Evolutionary conservation across 169 alveolate species (phyloP), one percentile per base, ranked within the genome.

Genomic region (Besnoitia besnoiti): DNA sequence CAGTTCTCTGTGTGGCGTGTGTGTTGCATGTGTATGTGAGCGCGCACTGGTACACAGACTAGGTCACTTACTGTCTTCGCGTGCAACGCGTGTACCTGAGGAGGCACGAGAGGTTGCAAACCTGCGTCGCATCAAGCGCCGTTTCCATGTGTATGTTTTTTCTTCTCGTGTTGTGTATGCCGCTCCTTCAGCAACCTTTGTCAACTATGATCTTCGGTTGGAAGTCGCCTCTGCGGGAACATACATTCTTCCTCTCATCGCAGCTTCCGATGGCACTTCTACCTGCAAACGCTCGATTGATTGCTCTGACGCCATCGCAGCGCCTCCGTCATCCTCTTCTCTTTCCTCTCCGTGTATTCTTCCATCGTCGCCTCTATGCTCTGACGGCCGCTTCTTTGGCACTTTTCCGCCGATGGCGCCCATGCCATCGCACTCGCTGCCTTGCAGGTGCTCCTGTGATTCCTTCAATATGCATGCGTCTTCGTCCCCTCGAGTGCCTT

Each of bases 161-260:
- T n/a, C n/a, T n/a, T n/a, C n/a, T n/a, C n/a, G 67, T 10, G 3
- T 55, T 55, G 67, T 16, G 55, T 55, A 0, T 55, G 67, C n/a
- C 24, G 27, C 67, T n/a, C 27, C 46, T 73, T 73, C 82, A 73
- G 82, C 82, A 35, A 73, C 82, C 44, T 73, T 73, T 73, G 82
- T 73, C 10, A 73, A 73, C 46, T 73, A 73, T 42, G 46, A 73
- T 19, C 46, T 73, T 16, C 39, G 82, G 21, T 37, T 73, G 46
- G 82, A 73, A n/a, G 82, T 73, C 46, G 12, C 44, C 27, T 73
- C 82, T 73, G 44, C 82, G 1, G 82, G 82, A 37, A 73, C 44
- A 30, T 73, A 73, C n/a, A 27, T 73, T 30, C 82, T 73, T 73
- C 82, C 82, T n/a, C 82, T 73, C 44, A 19, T 37, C n/a, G 2